Evolutionary conservation across 2,329 filamentous ascomycete species (phyloP).

Genomic region (Talaromyces sp.): DNA sequence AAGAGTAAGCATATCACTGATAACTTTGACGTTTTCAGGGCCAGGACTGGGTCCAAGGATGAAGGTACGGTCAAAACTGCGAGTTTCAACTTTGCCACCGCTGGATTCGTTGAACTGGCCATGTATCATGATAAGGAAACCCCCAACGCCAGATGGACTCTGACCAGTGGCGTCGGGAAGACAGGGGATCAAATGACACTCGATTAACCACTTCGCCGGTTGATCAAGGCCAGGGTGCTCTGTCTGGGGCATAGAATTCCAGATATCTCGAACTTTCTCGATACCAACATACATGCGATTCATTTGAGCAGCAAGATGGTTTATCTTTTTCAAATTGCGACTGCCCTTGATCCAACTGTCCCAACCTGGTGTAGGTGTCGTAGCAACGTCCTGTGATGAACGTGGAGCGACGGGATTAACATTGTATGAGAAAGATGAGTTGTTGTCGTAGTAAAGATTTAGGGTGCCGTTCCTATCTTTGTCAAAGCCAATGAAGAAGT

Average conservation of each 20-base stretch:
- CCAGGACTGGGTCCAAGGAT: conserved; percentile 69
- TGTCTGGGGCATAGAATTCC: conserved; percentile 66
- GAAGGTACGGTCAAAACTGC: conserved; percentile 79
- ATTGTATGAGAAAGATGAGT: conserved; percentile 69
- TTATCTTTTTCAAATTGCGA: conserved; percentile 70
- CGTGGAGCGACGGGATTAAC: conserved; percentile 61
- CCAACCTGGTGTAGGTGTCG: conserved; percentile 48
- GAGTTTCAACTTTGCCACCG: conserved; percentile 54
- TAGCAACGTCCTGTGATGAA: conserved; percentile 42
- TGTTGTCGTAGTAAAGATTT: conserved; percentile 66
- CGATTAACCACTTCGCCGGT: conserved; percentile 71
- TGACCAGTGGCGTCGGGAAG: conserved; percentile 64
- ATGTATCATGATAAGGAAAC: conserved; percentile 72
- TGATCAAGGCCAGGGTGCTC: conserved; percentile 66
- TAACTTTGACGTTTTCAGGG: conserved; percentile 63
- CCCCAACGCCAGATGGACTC: conserved; percentile 63
- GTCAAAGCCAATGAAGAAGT: conserved; percentile 72
- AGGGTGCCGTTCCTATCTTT: conserved; percentile 60
- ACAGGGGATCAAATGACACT: conserved; percentile 69
- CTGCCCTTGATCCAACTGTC: conserved; percentile 70
- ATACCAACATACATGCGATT: conserved; percentile 62
- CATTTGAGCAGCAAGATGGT: conserved; percentile 54
- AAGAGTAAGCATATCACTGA: conserved; percentile 73
- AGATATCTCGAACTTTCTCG: conserved; percentile 61
- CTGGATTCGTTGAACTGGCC: conserved; percentile 75